These are phyloP conservation scores for Cruciata laevipes DNA, from an alignment of 257 asterid genomes.

Conservation along the genomic window DNA sequence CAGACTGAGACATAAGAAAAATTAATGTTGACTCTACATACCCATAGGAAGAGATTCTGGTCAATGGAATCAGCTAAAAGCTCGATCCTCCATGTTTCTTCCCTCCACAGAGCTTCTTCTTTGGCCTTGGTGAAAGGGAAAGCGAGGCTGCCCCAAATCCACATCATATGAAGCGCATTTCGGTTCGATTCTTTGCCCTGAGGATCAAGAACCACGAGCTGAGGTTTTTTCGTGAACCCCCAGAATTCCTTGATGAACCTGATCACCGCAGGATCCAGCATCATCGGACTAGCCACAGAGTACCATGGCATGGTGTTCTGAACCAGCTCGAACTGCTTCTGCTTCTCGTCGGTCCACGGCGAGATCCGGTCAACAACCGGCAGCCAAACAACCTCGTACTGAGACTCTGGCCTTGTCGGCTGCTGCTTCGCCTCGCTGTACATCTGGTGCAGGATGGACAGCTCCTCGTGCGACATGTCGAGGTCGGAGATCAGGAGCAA, in stretches of 20 bases:
- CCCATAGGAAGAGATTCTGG: constrained; percentile 56
- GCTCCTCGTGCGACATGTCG: constrained; percentile 61
- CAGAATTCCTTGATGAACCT: constrained; percentile 54
- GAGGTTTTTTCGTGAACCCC: constrained; percentile 55
- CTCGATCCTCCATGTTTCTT: constrained; percentile 54
- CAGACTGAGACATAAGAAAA: no score
- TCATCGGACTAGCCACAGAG: constrained; percentile 59
- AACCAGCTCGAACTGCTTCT: constrained; percentile 30
- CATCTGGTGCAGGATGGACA: constrained; percentile 63
- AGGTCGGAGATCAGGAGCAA: constrained; percentile 66
- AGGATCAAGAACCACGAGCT: constrained; percentile 75
- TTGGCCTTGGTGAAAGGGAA: constrained; percentile 63
- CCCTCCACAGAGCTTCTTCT: constrained; percentile 67
- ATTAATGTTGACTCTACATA: constrained; percentile 22
- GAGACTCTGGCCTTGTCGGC: constrained; percentile 38
- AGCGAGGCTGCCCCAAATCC: constrained; percentile 88
- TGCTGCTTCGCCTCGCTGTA: constrained; percentile 39
- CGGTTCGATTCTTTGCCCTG: constrained; percentile 61
- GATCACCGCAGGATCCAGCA: constrained; percentile 51
- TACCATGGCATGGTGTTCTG: constrained; percentile 78
- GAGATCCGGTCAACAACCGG: constrained; percentile 43
- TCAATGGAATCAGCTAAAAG: constrained; percentile 64
- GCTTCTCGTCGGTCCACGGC: constrained; percentile 21
- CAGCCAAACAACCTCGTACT: constrained; percentile 82
- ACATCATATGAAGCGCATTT: constrained; percentile 80